Base-by-base conservation (phyloP, 176 grass and related monocot genomes). In the Zizania latifolia region DNA sequence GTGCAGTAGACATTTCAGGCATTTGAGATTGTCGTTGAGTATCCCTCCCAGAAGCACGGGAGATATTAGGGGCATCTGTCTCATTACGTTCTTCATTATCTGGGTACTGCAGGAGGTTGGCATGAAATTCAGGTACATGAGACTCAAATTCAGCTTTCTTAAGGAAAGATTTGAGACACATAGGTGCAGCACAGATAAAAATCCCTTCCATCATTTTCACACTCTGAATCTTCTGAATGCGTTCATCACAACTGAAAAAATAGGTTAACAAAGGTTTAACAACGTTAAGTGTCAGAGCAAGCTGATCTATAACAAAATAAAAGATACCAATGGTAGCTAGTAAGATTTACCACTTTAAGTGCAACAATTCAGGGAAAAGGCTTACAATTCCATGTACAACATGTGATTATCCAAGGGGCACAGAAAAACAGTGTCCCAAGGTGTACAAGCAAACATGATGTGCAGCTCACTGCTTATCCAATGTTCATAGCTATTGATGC, bases 161-260 rank as follows among this genome's bases (percentile, higher is more conserved):
- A 10, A 94, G 83, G 68, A 94, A 99, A 12, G 95, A 99, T 34
- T 99, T 99, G 62, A 94, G 92, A 78, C 95, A 99, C 78, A 92
- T 90, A 10, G 89, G 95, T 59, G 95, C 91, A 34, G 92, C 92
- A 84, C 95, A 99, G 63, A 99, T 90, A 68, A 92, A 94, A 71
- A 99, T 92, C 58, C 95, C 92, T 76, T 99, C 92, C 95, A 99
- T 88, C 91, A 91, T 89, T 79, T 99, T 99, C 35, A 99, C 89
- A 40, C 68, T 94, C 54, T 99, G 95, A 53, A 99, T 92, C 81
- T 99, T 99, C 72, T 99, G 95, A 90, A 99, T 92, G 26, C 95
- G 85, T 72, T 99, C 95, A 33, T 99, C 86, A 56, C 95, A 99
- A 45, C 95, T 99, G 72, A 71, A 82, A 45, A 73, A 61, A 79